Evolutionary conservation across 1,139 yeast species (phyloP).

Genomic region (Saccharomyces uvarum): DNA sequence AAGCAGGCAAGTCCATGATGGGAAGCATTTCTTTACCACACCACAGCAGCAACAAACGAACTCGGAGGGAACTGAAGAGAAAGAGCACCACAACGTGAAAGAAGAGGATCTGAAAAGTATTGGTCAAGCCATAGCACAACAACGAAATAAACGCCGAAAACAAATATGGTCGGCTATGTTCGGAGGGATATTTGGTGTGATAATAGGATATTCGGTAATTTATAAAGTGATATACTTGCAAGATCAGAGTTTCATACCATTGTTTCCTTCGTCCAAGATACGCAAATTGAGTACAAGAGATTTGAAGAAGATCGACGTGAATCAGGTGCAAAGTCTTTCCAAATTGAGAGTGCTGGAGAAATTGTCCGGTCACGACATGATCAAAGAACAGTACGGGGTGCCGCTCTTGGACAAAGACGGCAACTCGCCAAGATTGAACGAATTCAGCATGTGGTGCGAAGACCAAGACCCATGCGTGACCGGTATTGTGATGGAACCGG

Average conservation of each 20-base stretch:
- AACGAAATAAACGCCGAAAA: constrained; percentile 14
- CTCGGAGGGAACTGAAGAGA: neutral
- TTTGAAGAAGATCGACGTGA: constrained; percentile 16
- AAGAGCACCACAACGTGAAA: neutral
- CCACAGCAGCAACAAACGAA: constrained; percentile 3
- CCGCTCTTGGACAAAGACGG: constrained; percentile 21
- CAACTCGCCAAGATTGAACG: constrained; percentile 14
- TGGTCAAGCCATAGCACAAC: constrained; percentile 16
- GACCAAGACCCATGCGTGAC: constrained; percentile 28
- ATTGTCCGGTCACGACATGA: constrained; percentile 26
- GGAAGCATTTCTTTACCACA: constrained; percentile 12
- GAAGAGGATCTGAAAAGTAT: constrained; percentile 7
- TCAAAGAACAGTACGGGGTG: constrained; percentile 28
- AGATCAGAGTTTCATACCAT: constrained; percentile 25
- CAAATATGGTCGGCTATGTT: constrained; percentile 11
- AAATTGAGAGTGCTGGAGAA: constrained; percentile 20
- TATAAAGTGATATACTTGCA: constrained; percentile 24
- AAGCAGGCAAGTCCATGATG: constrained; percentile 3
- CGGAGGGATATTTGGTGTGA: constrained; percentile 14
- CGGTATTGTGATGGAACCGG: constrained; percentile 21
- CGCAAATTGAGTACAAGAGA: constrained; percentile 24
- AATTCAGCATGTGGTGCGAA: constrained; percentile 29
- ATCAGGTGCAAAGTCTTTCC: constrained; percentile 18
- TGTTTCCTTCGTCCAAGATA: constrained; percentile 22
- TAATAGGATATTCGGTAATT: constrained; percentile 26